A percentile compares a stretch with the other conserved stretches of the same genome.
Conservation (phyloP, 106 monocot genomes). For the Dendrobium officinale region DNA sequence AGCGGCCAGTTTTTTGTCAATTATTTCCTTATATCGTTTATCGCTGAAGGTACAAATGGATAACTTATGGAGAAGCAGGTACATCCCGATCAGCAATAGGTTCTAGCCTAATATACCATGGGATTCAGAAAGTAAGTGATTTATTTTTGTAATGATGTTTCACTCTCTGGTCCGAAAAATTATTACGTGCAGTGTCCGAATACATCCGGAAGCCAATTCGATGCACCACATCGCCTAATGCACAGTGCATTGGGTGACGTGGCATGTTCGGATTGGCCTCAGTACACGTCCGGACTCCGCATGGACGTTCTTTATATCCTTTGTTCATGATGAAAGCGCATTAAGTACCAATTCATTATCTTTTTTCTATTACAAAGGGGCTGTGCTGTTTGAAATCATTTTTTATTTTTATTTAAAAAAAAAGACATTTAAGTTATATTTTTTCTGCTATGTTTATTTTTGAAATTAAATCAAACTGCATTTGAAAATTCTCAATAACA, state of each 20-base stretch:
- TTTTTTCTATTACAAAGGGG: background rate
- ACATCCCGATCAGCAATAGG: conserved; percentile 75
- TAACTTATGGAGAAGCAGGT: conserved; percentile 90
- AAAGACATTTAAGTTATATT: too few relatives aligned
- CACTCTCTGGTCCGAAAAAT: background rate
- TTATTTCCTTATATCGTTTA: background rate
- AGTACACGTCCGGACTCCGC: too few relatives aligned
- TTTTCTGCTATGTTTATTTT: too few relatives aligned
- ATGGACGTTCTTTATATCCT: background rate
- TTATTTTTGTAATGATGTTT: background rate
- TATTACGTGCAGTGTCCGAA: too few relatives aligned
- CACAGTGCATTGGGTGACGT: too few relatives aligned
- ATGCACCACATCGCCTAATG: too few relatives aligned
- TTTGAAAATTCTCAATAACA: too few relatives aligned
- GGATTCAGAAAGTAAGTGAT: conserved; percentile 68
- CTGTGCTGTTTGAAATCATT: background rate
- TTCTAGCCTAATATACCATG: conserved; percentile 69
- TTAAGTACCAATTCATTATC: background rate
- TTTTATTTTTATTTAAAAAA: too few relatives aligned
- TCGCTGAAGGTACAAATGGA: conserved; percentile 84
- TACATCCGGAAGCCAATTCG: too few relatives aligned
- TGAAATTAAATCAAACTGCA: too few relatives aligned
- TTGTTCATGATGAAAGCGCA: background rate
- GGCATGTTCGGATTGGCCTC: too few relatives aligned
- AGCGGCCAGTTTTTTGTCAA: background rate